phyloP scores from a whole-genome alignment of 371 early-diverging fungal species.

The Rhizopus sp. region DNA sequence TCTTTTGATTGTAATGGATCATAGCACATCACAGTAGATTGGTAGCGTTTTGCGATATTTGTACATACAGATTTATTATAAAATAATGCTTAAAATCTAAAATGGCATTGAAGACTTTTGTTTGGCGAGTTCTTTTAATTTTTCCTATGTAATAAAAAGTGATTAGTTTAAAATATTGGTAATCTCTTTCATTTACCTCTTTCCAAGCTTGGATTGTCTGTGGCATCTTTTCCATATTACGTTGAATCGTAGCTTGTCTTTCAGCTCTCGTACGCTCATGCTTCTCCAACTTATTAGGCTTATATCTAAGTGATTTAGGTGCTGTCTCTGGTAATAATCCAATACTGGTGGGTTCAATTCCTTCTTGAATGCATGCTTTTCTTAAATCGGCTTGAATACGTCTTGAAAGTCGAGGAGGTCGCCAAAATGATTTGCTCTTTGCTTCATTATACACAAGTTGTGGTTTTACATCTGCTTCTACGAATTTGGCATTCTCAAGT shows the following conservation, averaged over 20 bases:
- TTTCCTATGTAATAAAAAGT: constrained; percentile 33
- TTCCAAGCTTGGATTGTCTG: constrained; percentile 54
- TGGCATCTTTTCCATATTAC: constrained; percentile 53
- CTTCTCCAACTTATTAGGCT: constrained; percentile 68
- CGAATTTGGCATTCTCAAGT: constrained; percentile 24
- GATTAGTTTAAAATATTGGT: not conserved
- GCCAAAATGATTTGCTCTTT: constrained; percentile 57
- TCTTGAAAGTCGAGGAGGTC: constrained; percentile 53
- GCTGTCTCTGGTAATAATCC: constrained; percentile 44
- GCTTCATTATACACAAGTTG: constrained; percentile 49
- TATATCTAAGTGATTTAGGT: constrained; percentile 45
- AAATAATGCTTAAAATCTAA: constrained; percentile 18
- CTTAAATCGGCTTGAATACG: constrained; percentile 64
- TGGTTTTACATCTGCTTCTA: constrained; percentile 49
- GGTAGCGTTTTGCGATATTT: too few relatives aligned
- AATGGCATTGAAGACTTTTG: constrained; percentile 53
- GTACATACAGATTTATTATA: not conserved
- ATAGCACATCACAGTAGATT: too few relatives aligned
- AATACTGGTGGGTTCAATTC: constrained; percentile 53
- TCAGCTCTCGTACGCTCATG: constrained; percentile 62
- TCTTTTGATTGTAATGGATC: not conserved
- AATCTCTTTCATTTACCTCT: constrained; percentile 33
- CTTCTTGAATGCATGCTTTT: constrained; percentile 59
- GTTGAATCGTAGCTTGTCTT: constrained; percentile 47
- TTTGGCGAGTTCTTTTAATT: constrained; percentile 49